Evolutionary conservation across 1,139 yeast genomes (phyloP).

Genomic region (Candida pseudoviswanathii): DNA sequence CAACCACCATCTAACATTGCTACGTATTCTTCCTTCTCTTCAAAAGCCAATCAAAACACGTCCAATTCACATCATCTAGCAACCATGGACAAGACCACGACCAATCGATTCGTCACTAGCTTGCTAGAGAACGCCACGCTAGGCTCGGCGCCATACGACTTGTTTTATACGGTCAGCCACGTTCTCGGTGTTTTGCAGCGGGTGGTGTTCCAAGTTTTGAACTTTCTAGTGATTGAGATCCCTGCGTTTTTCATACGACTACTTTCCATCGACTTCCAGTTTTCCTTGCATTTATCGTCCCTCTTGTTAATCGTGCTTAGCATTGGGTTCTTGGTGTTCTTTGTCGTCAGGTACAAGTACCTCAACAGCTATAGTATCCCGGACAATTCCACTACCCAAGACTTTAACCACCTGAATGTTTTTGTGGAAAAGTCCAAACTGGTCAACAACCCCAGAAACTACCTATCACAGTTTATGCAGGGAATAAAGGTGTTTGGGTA

Average conservation of each 20-base stretch:
- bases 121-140: background rate
- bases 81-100: background rate
- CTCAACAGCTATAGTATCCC: constrained; percentile 22
- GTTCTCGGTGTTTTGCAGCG: background rate
- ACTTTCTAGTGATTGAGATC: background rate
- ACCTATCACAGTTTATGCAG: constrained; percentile 83
- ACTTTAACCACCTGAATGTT: constrained; percentile 15
- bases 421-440: constrained; percentile 26
- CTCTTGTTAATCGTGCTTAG: constrained; percentile 24
- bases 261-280: constrained; percentile 30
- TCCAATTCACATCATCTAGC: background rate
- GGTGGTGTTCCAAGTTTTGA: background rate
- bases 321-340: constrained; percentile 24
- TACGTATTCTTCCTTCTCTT: too few relatives aligned
- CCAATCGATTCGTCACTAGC: background rate
- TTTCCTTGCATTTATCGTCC: constrained; percentile 39
- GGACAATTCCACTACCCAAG: constrained; percentile 32
- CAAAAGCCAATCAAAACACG: background rate
- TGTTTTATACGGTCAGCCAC: background rate
- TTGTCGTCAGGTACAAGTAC: constrained; percentile 43
- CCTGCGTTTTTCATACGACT: constrained; percentile 12
- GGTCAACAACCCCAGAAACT: constrained; percentile 35
- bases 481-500: constrained; percentile 96
- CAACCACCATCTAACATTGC: too few relatives aligned
- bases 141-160: background rate